Conservation (phyloP, 2,329 filamentous ascomycete species). For the Botryotinia calthae region DNA sequence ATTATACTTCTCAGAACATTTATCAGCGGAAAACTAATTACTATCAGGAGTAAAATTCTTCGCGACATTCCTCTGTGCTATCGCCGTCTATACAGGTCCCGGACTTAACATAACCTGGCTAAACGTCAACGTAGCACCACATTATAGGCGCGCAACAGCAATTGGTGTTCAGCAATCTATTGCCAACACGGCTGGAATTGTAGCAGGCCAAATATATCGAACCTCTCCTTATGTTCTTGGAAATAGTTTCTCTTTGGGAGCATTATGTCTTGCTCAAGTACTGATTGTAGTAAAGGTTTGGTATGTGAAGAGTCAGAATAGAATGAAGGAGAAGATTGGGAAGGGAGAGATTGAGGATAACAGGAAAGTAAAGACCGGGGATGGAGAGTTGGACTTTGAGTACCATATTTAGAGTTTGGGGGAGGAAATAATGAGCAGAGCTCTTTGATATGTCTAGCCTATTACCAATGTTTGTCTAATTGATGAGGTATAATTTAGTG, state of each 20-base stretch:
- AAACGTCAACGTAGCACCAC: conserved; percentile 46
- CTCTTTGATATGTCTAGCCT: background rate
- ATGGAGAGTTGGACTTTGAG: conserved; percentile 48
- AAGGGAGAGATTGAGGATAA: conserved; percentile 45
- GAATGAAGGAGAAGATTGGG: conserved; percentile 41
- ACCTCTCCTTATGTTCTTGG: conserved; percentile 31
- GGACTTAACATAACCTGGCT: conserved; percentile 50
- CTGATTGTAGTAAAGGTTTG: conserved; percentile 43
- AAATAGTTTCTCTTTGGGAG: conserved; percentile 30
- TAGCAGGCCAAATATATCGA: conserved; percentile 36
- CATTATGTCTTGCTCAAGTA: conserved; percentile 25
- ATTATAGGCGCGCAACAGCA: conserved; percentile 47
- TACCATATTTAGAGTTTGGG: conserved; percentile 41
- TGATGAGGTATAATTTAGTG: background rate
- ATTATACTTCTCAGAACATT: too few relatives aligned
- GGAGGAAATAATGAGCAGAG: background rate
- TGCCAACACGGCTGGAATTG: conserved; percentile 48
- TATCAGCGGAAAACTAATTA: background rate
- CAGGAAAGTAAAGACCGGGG: conserved; percentile 47
- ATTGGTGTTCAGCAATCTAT: conserved; percentile 48
- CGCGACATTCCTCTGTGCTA: conserved; percentile 48
- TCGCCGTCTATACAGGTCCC: conserved; percentile 48
- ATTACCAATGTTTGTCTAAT: background rate
- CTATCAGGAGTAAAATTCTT: conserved; percentile 44
- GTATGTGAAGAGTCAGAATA: conserved; percentile 46